Base-by-base conservation (phyloP, 2,329 filamentous ascomycete genomes). In the Cryphonectria carpinicola region DNA sequence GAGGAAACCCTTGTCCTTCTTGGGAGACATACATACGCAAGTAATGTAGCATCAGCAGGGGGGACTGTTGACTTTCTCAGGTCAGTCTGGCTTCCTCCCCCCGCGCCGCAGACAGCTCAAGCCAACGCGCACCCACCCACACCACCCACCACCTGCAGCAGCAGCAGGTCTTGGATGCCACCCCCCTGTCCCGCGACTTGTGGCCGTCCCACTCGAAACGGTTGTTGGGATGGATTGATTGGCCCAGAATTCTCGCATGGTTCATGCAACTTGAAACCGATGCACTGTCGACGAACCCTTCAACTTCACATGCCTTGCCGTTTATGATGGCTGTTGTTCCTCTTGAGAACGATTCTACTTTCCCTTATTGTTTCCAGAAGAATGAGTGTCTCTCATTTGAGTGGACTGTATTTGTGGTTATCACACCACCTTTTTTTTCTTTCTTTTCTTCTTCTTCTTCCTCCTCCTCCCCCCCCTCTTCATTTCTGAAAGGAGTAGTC, bases 141-240 rank as follows among this genome's bases (percentile, higher is more conserved):
- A 28, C 32, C 32, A 32, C 32, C 32, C 32, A 32, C 32, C 32
- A 32, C 32, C 32, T 32, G 32, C 32, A 32, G 32, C 32, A 32
- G 61, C 61, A 64, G 61, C 22, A 25, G 22, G 37, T 46, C 61
- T 46, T 8, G 41, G 39, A 32, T 46, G 39, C 13, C 22, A 11
- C 37, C 43, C 61, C 61, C 61, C 61, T 64, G 39, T 46, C 25
- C 46, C 61, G 61, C 39, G 39, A 32, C 41, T 19, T 25, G 46
- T 46, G 22, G 63, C 63, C 37, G 43, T 65, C 63, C 63, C 63
- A 28, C 17, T 25, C 4, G 35, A 22, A 11, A 11, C 63, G 60
- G 64, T 65, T 54, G 60, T 60, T 54, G 60, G 60, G 67, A 35
- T 58, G 58, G 70, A 37, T 66, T 66, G 70, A 69, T 67, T 71